These are phyloP conservation scores for Podaxis sp. DNA, from an alignment of 768 basidiomycete species.

Conservation along the genomic window DNA sequence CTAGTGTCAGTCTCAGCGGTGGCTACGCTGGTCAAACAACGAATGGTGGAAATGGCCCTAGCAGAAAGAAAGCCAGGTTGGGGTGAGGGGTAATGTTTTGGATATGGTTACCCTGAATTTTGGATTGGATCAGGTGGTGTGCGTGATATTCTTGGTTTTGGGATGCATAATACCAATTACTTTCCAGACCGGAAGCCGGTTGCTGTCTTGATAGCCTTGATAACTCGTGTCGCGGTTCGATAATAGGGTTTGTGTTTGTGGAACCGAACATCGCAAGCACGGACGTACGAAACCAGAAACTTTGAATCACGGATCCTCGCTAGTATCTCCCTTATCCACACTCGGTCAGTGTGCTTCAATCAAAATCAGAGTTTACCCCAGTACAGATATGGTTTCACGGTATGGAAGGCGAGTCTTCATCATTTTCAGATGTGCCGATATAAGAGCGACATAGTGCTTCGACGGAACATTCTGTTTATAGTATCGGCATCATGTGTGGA, in stretches of 20 bases:
- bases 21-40: conserved; percentile 31
- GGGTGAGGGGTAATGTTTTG: conserved; percentile 22
- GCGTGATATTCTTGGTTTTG: neutral
- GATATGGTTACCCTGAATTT: neutral
- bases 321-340: neutral
- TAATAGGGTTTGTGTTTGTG: too few species aligned
- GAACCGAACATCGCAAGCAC: neutral
- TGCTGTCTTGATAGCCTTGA: neutral
- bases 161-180: conserved; percentile 4
- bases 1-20: conserved; percentile 55
- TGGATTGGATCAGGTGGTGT: conserved; percentile 1
- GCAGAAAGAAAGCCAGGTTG: conserved; percentile 59
- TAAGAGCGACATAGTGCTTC: conserved; percentile 5
- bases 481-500: neutral
- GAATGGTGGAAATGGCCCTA: conserved; percentile 28
- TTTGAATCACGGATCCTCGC: neutral
- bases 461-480: neutral
- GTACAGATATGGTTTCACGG: neutral
- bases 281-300: neutral
- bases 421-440: neutral
- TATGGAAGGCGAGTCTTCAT: neutral
- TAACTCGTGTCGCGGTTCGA: neutral
- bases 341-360: neutral
- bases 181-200: neutral
- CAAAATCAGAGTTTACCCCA: neutral